phyloP scores from a whole-genome alignment of 148 eudicot genomes.

The Rhododendron mucronatum region DNA sequence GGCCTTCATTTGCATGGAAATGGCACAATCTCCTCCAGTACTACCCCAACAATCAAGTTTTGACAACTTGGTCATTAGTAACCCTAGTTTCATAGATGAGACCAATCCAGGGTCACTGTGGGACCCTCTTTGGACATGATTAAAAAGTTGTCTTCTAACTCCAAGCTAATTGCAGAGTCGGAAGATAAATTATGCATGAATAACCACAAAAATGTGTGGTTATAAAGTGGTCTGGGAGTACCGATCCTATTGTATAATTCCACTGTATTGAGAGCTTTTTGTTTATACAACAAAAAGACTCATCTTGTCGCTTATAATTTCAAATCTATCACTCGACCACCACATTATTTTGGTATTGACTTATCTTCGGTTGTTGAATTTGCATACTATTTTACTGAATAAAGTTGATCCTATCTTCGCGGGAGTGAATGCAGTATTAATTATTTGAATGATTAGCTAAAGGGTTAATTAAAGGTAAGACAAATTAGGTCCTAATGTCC shows the following conservation, averaged over 20 bases:
- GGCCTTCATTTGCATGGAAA: constrained; percentile 30
- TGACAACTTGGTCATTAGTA: background rate
- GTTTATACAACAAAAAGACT: background rate
- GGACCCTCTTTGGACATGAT: constrained; percentile 1
- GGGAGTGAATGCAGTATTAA: background rate
- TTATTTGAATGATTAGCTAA: background rate
- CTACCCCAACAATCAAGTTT: background rate
- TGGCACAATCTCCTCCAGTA: constrained; percentile 28
- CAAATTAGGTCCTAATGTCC: background rate
- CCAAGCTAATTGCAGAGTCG: background rate
- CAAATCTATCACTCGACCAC: background rate
- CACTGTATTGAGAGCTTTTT: background rate
- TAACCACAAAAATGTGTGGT: too few relatives aligned
- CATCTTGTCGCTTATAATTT: background rate
- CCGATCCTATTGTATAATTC: too few relatives aligned
- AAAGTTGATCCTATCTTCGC: background rate
- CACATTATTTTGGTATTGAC: background rate
- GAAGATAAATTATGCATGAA: background rate
- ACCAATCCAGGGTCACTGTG: background rate
- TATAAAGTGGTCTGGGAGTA: too few relatives aligned
- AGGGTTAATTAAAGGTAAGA: background rate
- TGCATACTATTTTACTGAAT: background rate
- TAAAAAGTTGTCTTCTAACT: background rate
- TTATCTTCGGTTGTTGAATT: background rate
- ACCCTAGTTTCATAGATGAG: background rate